phyloP scores from a whole-genome alignment of 1,284 basidiomycete genomes.

The Sporisorium graminicola region DNA sequence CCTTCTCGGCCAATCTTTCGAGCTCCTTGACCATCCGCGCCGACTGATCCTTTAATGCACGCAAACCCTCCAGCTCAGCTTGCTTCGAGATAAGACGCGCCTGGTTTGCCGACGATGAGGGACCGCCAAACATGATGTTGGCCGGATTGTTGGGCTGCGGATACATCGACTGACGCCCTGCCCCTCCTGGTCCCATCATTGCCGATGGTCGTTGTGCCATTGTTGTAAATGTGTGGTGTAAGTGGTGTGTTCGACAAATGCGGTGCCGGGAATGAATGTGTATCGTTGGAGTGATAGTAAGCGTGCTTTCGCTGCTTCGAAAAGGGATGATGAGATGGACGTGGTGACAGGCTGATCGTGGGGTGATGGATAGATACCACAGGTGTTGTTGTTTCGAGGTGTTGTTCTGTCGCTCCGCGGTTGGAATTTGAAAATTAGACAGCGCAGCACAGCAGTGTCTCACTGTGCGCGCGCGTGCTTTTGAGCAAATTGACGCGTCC shows the following conservation, averaged over 20 bases:
- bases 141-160: conserved; percentile 26
- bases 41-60: conserved; percentile 60
- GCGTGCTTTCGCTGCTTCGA: neutral
- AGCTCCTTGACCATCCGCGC: conserved; percentile 63
- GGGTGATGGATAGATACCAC: neutral
- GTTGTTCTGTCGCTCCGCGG: conserved; percentile 8
- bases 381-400: conserved; percentile 21
- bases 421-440: conserved; percentile 3
- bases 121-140: conserved; percentile 47
- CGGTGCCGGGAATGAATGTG: neutral
- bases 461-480: conserved; percentile 18
- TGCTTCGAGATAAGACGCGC: conserved; percentile 60
- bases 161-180: conserved; percentile 44
- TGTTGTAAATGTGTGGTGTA: neutral
- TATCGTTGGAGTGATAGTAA: too few relatives aligned
- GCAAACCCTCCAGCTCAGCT: conserved; percentile 63
- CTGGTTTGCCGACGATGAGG: conserved; percentile 46
- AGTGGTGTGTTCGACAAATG: neutral
- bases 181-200: conserved; percentile 26
- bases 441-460: conserved; percentile 12
- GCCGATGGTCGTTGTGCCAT: conserved; percentile 41
- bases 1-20: conserved; percentile 56
- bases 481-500: conserved; percentile 33
- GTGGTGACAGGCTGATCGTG: conserved; percentile 2
- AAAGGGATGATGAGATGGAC: neutral